These are phyloP conservation scores for Aspergillus melleus DNA, from an alignment of 2,329 filamentous ascomycete species.

Conservation along the genomic window DNA sequence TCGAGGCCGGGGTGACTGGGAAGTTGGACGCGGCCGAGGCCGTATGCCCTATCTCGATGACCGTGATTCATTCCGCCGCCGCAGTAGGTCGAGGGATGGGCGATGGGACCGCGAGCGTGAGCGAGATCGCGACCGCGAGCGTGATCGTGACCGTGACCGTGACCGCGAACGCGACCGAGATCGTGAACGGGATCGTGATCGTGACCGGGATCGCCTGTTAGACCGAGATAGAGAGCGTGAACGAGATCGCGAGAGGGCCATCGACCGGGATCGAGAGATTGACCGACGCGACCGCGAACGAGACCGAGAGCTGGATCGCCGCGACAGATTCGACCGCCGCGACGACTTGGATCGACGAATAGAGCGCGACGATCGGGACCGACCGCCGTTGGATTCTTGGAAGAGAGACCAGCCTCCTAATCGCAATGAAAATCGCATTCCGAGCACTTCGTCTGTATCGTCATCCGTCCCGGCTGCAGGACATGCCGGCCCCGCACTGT, in stretches of 20 bases:
- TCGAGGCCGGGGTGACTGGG: conserved; percentile 45
- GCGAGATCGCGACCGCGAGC: conserved; percentile 37
- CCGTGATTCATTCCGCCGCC: conserved; percentile 43
- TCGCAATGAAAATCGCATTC: conserved; percentile 30
- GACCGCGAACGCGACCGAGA: conserved; percentile 36
- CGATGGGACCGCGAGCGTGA: conserved; percentile 45
- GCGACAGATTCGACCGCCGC: conserved; percentile 28
- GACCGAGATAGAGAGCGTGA: conserved; percentile 33
- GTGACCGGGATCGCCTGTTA: conserved; percentile 40
- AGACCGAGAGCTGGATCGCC: conserved; percentile 17
- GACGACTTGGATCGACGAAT: conserved; percentile 28
- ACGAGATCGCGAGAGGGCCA: conserved; percentile 13
- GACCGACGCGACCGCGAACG: conserved; percentile 13
- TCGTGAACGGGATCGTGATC: conserved; percentile 31
- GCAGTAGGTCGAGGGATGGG: conserved; percentile 46
- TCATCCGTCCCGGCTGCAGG: conserved; percentile 18
- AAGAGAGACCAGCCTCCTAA: conserved; percentile 42
- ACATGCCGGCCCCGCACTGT: conserved; percentile 12
- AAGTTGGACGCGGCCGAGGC: conserved; percentile 45
- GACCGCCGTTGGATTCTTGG: conserved; percentile 33
- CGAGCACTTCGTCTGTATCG: conserved; percentile 23
- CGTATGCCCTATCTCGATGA: conserved; percentile 42
- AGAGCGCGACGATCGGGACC: conserved; percentile 32
- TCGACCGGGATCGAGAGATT: conserved; percentile 20
- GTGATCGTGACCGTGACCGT: conserved; percentile 31